Base-by-base conservation (phyloP, 441 rosid species). In the Pelargonium fulgidum region DNA sequence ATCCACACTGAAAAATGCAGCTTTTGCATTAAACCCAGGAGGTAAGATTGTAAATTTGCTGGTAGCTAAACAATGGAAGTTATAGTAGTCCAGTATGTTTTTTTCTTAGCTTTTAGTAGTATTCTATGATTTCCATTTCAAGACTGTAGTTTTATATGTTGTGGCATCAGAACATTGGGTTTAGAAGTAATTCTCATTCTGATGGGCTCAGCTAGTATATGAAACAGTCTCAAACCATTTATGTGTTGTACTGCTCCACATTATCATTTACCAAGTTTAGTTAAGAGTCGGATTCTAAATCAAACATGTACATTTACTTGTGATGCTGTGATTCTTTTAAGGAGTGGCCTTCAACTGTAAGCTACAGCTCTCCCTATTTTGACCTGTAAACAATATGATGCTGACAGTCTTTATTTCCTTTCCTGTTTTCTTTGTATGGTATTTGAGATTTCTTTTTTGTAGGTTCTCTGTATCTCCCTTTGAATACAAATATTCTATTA, bases 381-480 rank as follows among this genome's bases (percentile, higher is more conserved):
- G 29, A 24, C 29, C 29, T 24, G 29, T 24, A 24, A 24, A 24
- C 29, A 24, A 24, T 24, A 24, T 24, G 29, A 24, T 24, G 29
- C 2, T 24, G 29, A 24, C 29, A 24, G 29, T 24, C 29, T 24
- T 24, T 24, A 24, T 24, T 24, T 24, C 29, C 29, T 24, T 24
- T 24, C 29, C 29, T 24, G 29, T 24, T 24, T 24, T 24, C 2
- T 24, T 24, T 24, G 29, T 24, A 24, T 24, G 29, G 29, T 24
- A 24, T 1, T 24, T 24, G 29, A 24, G 29, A 24, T 24, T 24
- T 24, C 29, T 24, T 24, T 24, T 24, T 24, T 82, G 83, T 72
- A 94, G 99, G 98, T 77, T 85, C 98, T 52, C 79, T 94, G 71
- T 94, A 94, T 75, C 88, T 94, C 61, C 96, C 99, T 3, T n/a